These are phyloP conservation scores for Rosa chinensis DNA, from an alignment of 306 rosid species.

Conservation along the genomic window DNA sequence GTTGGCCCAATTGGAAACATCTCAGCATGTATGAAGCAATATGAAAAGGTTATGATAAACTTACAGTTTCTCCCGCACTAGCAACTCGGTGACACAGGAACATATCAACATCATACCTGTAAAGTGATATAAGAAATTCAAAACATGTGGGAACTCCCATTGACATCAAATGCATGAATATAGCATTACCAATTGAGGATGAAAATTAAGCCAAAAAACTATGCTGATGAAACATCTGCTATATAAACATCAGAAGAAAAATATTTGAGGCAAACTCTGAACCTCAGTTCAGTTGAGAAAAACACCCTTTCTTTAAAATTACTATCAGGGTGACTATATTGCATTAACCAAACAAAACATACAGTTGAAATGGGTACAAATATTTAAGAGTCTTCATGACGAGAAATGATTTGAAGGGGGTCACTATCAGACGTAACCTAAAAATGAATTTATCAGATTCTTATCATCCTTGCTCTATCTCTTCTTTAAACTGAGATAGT, in stretches of 20 bases:
- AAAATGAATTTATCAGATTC: neutral
- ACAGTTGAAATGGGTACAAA: neutral
- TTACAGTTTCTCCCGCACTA: conserved; percentile 82
- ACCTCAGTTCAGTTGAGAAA: neutral
- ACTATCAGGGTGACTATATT: neutral
- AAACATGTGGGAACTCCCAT: neutral
- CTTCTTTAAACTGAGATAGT: neutral
- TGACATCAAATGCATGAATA: neutral
- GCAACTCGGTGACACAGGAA: conserved; percentile 69
- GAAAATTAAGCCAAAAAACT: neutral
- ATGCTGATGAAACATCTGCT: neutral
- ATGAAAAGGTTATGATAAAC: conserved; percentile 15
- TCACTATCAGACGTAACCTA: neutral
- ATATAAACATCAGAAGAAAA: neutral
- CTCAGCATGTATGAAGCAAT: neutral
- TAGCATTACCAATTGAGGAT: neutral
- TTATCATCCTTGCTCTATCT: neutral
- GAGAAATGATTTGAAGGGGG: neutral
- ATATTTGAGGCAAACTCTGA: neutral
- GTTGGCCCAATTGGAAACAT: neutral
- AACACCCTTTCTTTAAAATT: neutral
- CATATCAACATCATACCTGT: conserved; percentile 90
- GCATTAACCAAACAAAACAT: neutral
- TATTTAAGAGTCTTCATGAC: neutral
- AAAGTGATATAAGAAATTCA: conserved; percentile 26